Percentiles rank a stretch among this genome's conserved stretches.
phyloP scores from a whole-genome alignment of 148 eudicot genomes.

The Polygonum maritimum region DNA sequence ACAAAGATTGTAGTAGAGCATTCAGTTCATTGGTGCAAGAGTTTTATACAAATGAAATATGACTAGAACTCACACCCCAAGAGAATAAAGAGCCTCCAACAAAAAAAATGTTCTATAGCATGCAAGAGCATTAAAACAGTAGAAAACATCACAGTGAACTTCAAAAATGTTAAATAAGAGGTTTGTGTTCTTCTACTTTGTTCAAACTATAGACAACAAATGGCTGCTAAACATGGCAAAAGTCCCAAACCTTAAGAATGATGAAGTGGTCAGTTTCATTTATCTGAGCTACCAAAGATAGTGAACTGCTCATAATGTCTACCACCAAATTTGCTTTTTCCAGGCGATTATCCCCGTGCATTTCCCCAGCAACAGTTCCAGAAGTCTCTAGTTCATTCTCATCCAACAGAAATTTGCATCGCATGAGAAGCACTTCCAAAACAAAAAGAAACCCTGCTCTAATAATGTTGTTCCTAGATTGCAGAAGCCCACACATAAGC shows the following conservation, averaged over 20 bases:
- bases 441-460: conserved; percentile 90
- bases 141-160: background rate
- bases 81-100: background rate
- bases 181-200: background rate
- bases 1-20: background rate
- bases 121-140: background rate
- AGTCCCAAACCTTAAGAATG: conserved; percentile 67
- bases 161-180: background rate
- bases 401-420: conserved; percentile 81
- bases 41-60: background rate
- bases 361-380: conserved; percentile 18
- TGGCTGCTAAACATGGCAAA: background rate
- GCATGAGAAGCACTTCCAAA: conserved; percentile 89
- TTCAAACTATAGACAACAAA: background rate
- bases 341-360: conserved; percentile 38
- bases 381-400: conserved; percentile 56
- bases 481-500: conserved; percentile 94
- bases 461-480: conserved; percentile 65
- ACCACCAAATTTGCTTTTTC: conserved; percentile 88
- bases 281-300: conserved; percentile 86
- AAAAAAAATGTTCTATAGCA: background rate
- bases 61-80: background rate
- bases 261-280: conserved; percentile 92
- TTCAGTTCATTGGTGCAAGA: background rate
- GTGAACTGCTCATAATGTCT: conserved; percentile 82